A percentile compares a stretch with the other conserved stretches of the same genome.
These are phyloP conservation scores for Nymphaea colorata DNA, from an alignment of 164 flowering plant genomes.

Conservation along the genomic window DNA sequence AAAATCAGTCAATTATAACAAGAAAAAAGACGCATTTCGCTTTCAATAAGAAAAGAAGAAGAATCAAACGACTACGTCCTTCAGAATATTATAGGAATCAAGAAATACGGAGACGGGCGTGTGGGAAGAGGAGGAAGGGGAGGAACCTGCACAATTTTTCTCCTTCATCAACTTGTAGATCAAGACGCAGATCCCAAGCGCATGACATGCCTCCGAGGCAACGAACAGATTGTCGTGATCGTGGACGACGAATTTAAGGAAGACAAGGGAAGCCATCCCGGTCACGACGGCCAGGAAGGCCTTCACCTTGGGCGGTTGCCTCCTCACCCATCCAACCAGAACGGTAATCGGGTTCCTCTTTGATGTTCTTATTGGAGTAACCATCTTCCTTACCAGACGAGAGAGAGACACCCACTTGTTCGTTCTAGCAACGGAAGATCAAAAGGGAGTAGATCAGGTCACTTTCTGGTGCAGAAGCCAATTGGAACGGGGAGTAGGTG, in stretches of 20 bases:
- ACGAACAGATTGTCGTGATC: slow-evolving; percentile 20
- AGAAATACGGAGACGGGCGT: no score
- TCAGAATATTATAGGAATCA: no score
- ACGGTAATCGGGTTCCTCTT: slow-evolving; percentile 4
- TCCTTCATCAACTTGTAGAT: slow-evolving; percentile 18
- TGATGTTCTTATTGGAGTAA: slow-evolving; percentile 3
- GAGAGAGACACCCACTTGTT: background rate
- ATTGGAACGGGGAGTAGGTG: no score
- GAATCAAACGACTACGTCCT: background rate
- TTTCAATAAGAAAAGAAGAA: background rate
- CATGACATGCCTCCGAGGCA: slow-evolving; percentile 15
- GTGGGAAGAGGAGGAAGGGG: background rate
- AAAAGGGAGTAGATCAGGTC: background rate
- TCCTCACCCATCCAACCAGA: slow-evolving; percentile 11
- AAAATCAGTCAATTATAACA: background rate
- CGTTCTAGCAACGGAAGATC: background rate
- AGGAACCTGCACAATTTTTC: slow-evolving; percentile 15
- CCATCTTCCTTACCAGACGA: background rate
- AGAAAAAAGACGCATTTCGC: background rate
- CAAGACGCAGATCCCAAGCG: slow-evolving; percentile 14
- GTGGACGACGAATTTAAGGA: slow-evolving; percentile 13
- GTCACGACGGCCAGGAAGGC: slow-evolving; percentile 15
- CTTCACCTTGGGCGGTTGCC: slow-evolving; percentile 17
- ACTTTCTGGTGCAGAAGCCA: no score
- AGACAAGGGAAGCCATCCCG: slow-evolving; percentile 15